Conservation (phyloP, 805 yeast species). For the Teunomyces kruisii region DNA sequence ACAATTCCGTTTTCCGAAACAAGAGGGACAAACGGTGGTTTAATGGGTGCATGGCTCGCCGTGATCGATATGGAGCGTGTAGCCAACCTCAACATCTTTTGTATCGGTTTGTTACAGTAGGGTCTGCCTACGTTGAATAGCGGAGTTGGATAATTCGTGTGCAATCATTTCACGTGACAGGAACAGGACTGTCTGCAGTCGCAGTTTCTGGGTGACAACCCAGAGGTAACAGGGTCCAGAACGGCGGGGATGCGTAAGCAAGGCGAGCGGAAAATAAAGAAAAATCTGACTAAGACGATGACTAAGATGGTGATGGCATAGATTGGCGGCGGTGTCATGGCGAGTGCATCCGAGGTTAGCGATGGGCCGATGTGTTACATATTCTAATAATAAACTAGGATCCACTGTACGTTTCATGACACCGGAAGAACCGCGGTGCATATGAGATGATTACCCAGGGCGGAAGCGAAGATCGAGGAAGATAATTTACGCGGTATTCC, state of each 20-base stretch:
- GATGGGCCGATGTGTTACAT: no score
- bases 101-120: no score
- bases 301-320: background rate
- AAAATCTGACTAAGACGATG: background rate
- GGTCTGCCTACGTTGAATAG: no score
- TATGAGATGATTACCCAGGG: background rate
- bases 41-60: conserved; percentile 11
- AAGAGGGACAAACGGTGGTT: conserved; percentile 59
- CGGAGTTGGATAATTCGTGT: background rate
- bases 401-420: no score
- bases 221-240: background rate
- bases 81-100: background rate
- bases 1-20: conserved; percentile 67
- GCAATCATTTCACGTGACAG: background rate
- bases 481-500: background rate
- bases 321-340: no score
- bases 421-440: no score
- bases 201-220: background rate
- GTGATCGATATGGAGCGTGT: conserved; percentile 8
- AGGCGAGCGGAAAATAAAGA: background rate
- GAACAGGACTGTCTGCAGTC: background rate
- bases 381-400: no score
- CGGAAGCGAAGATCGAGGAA: background rate
- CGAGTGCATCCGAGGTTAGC: no score
- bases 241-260: background rate